Conservation (phyloP, 495 filamentous ascomycete genomes). For the Daldinia childiae region DNA sequence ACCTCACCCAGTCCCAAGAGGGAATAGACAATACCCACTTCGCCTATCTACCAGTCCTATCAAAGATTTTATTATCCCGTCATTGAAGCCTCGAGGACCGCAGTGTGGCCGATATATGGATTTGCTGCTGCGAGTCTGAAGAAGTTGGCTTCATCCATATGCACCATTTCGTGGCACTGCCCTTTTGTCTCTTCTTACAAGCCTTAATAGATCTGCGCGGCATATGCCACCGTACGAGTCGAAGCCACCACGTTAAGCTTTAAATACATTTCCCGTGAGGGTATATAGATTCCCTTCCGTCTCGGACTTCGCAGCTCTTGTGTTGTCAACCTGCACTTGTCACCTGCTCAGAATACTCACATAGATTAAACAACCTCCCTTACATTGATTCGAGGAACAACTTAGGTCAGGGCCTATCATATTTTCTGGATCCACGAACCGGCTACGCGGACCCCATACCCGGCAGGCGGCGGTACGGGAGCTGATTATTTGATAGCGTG, state of each 20-base stretch:
- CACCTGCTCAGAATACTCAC: slow-evolving; percentile 14
- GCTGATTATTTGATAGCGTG: slow-evolving; percentile 15
- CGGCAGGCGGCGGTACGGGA: slow-evolving; percentile 19
- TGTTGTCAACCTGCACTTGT: slow-evolving; percentile 14
- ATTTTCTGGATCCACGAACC: slow-evolving; percentile 13
- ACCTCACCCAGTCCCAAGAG: slow-evolving; percentile 40
- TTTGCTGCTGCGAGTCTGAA: slow-evolving; percentile 34
- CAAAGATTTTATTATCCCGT: slow-evolving; percentile 37
- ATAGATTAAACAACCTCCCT: slow-evolving; percentile 16
- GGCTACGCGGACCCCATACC: slow-evolving; percentile 19
- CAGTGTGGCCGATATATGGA: slow-evolving; percentile 47
- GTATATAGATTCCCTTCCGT: slow-evolving; percentile 43
- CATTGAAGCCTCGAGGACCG: slow-evolving; percentile 46
- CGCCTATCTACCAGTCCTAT: slow-evolving; percentile 35
- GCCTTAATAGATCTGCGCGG: slow-evolving; percentile 26
- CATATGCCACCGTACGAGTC: slow-evolving; percentile 39
- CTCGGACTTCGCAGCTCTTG: slow-evolving; percentile 13
- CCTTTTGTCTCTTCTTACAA: slow-evolving; percentile 35
- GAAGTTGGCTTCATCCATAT: slow-evolving; percentile 35
- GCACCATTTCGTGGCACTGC: slow-evolving; percentile 39
- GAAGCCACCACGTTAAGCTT: slow-evolving; percentile 35
- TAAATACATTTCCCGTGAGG: slow-evolving; percentile 18
- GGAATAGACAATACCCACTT: slow-evolving; percentile 45
- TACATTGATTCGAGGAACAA: slow-evolving; percentile 18
- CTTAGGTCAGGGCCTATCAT: not conserved